Evolutionary conservation across 257 asterid genomes (phyloP).

Genomic region (Solanum pinnatisectum): DNA sequence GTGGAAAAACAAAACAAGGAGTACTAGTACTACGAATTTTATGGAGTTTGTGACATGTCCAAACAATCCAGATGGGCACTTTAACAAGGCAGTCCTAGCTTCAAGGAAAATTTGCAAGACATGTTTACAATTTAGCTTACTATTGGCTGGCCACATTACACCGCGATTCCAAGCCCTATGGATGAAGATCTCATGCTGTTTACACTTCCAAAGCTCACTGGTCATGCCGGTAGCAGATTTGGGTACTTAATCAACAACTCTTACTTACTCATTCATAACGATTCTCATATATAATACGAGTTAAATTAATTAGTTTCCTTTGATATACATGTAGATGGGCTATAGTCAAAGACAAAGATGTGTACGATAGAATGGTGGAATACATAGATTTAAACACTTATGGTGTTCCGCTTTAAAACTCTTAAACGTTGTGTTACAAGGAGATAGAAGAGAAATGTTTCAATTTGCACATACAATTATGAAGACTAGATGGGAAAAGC

Average conservation of each 20-base stretch:
- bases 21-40: background rate
- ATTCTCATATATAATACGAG: background rate
- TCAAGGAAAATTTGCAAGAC: background rate
- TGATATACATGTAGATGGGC: constrained; percentile 5
- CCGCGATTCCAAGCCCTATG: background rate
- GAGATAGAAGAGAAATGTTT: background rate
- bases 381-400: background rate
- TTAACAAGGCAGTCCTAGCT: constrained; percentile 3
- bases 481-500: constrained; percentile 6
- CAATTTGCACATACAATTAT: constrained; percentile 2
- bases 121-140: constrained; percentile 9
- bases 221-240: constrained; percentile 6
- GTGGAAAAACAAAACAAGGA: background rate
- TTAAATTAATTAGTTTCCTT: background rate
- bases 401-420: constrained; percentile 4
- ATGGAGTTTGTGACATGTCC: constrained; percentile 13
- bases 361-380: background rate
- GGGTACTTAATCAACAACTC: background rate
- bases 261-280: background rate
- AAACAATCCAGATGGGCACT: constrained; percentile 6
- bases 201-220: constrained; percentile 9
- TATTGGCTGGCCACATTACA: constrained; percentile 21
- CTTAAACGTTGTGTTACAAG: constrained; percentile 1
- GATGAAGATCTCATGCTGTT: constrained; percentile 14
- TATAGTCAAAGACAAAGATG: background rate